phyloP scores from a whole-genome alignment of 768 basidiomycete species.

The Megacollybia marginata region DNA sequence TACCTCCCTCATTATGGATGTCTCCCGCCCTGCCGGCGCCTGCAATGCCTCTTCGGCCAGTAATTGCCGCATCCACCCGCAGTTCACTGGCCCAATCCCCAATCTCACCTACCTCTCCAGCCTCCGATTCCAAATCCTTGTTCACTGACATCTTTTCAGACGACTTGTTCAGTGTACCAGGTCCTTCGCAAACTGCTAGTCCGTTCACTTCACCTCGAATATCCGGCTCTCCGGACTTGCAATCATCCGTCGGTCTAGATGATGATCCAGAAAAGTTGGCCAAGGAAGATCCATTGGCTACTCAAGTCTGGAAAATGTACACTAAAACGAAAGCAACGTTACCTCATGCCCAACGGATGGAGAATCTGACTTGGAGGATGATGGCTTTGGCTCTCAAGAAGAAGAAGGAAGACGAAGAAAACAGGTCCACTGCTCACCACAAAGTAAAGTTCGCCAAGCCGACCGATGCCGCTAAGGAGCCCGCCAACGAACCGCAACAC shows the following conservation, averaged over 20 bases:
- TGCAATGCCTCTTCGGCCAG: conserved; percentile 25
- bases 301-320: conserved; percentile 97
- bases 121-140: conserved; percentile 51
- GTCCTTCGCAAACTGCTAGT: conserved; percentile 34
- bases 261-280: conserved; percentile 60
- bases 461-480: neutral
- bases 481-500: conserved; percentile 5
- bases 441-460: neutral
- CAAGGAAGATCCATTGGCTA: conserved; percentile 84
- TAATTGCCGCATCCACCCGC: conserved; percentile 20
- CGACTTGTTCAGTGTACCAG: conserved; percentile 42
- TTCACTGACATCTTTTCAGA: conserved; percentile 67
- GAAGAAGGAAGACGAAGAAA: conserved; percentile 69
- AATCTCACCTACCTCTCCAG: conserved; percentile 36
- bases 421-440: conserved; percentile 10
- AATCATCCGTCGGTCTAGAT: conserved; percentile 32
- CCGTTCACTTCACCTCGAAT: conserved; percentile 59
- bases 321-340: conserved; percentile 82
- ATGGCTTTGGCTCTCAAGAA: conserved; percentile 94
- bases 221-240: conserved; percentile 65
- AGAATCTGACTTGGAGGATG: conserved; percentile 98
- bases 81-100: conserved; percentile 32
- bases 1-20: conserved; percentile 84
- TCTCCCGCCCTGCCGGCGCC: conserved; percentile 41
- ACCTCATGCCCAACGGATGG: conserved; percentile 93